These are phyloP conservation scores for Ceratobasidium sp. DNA, from an alignment of 1,284 basidiomycete species.

Conservation along the genomic window DNA sequence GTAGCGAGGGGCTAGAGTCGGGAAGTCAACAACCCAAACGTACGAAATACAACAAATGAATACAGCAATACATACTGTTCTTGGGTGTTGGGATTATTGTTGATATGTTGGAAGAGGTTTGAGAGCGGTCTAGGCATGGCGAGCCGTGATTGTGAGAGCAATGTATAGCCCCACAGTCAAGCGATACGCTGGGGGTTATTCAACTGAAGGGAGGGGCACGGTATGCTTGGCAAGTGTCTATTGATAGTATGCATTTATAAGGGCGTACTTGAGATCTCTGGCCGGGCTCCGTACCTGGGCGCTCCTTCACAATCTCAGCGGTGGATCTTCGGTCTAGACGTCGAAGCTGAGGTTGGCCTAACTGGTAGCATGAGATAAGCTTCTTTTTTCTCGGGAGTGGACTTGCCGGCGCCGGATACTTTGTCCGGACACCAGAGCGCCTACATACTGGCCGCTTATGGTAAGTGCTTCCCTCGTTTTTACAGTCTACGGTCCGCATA, in stretches of 20 bases:
- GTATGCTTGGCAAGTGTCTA: no score
- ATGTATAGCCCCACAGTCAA: not conserved
- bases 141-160: not conserved
- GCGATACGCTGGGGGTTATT: not conserved
- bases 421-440: not conserved
- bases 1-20: not conserved
- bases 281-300: no score
- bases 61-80: not conserved
- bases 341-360: not conserved
- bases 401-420: not conserved
- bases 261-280: no score
- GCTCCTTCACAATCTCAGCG: no score
- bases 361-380: not conserved
- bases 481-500: no score
- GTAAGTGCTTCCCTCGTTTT: no score
- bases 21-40: not conserved
- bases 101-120: not conserved
- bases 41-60: not conserved
- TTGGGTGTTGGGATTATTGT: not conserved
- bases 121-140: not conserved
- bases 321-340: not conserved
- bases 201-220: not conserved
- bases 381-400: not conserved
- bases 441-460: no score
- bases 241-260: no score